Base-by-base conservation (phyloP, 345 rosid species). In the Bruguiera parviflora region DNA sequence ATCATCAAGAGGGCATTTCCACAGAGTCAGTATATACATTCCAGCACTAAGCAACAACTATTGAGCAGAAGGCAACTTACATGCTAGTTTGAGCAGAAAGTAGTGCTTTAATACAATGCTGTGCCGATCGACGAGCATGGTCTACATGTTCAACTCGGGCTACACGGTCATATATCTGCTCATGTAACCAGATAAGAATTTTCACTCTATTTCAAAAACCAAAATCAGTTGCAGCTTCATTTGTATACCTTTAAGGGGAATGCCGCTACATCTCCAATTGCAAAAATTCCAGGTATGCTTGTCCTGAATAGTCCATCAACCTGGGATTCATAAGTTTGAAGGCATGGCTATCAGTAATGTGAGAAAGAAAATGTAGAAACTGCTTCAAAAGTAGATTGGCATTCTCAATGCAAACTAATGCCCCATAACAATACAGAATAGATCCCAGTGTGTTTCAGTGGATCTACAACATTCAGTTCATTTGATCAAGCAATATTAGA, bases 221-320 rank as follows among this genome's bases (percentile, higher is more conserved):
- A 61, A 61, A 60, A 16, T 61, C 61, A 59, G 58, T 61, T 39
- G 56, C 16, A 47, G 62, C 22, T 59, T 75, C 46, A 29, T 84
- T 28, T 71, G 39, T 60, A 66, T 75, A 95, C 97, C 96, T 91
- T 88, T 70, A 95, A 78, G 0, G 96, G 99, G 80, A 95, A 95
- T 61, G 97, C 96, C 76, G 97, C 99, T 1, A 91, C 93, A 79
- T 95, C 99, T 85, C 97, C 99, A 69, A 95, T 83, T 78, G 96
- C 96, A 73, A 91, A 95, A 52, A 95, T 91, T 79, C 97, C 99
- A 72, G 99, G 97, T 43, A 72, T 51, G 24, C 83, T 85, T 66
- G 98, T 89, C 53, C 95, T 71, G 83, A 94, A 91, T 65, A 68
- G 84, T 73, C 96, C 92, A 76, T 94, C 97, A 29, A 91, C 97